Conservation (phyloP, 768 basidiomycete species). For the Russula olivacea region DNA sequence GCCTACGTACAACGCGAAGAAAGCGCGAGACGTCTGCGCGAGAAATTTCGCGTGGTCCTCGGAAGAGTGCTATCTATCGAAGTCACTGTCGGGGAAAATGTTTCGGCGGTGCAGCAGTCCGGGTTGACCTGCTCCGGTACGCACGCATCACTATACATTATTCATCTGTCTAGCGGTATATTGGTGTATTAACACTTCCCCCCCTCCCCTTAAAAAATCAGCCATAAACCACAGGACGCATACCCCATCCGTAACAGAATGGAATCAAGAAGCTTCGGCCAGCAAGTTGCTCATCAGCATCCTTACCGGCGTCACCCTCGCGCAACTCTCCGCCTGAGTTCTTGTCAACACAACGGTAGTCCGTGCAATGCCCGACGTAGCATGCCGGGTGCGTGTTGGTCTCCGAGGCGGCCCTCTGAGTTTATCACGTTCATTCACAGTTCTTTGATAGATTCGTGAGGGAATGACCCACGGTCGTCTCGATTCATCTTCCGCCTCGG, state of each 20-base stretch:
- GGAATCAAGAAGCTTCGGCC: too few relatives aligned
- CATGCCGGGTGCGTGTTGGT: constrained; percentile 67
- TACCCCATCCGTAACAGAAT: too few relatives aligned
- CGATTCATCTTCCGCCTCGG: constrained; percentile 46
- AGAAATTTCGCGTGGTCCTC: constrained; percentile 54
- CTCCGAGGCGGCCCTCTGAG: too few relatives aligned
- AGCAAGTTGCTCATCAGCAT: constrained; percentile 36
- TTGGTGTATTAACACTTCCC: too few relatives aligned
- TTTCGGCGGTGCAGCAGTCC: not conserved
- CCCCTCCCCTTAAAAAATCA: too few relatives aligned
- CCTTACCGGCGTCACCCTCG: constrained; percentile 90
- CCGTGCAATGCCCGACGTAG: constrained; percentile 97
- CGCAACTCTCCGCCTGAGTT: constrained; percentile 73
- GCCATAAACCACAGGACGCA: too few relatives aligned
- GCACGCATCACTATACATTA: too few relatives aligned
- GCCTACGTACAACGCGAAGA: constrained; percentile 82
- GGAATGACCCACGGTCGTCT: constrained; percentile 88
- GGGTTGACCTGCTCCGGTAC: too few relatives aligned
- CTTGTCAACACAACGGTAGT: constrained; percentile 72
- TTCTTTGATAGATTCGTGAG: too few relatives aligned
- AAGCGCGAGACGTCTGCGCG: constrained; percentile 59
- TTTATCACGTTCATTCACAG: too few relatives aligned
- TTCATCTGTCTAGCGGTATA: too few relatives aligned
- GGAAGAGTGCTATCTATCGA: constrained; percentile 54
- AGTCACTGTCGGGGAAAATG: constrained; percentile 60